phyloP scores from a whole-genome alignment of 805 yeast species.

The Saturnispora galanensis region DNA sequence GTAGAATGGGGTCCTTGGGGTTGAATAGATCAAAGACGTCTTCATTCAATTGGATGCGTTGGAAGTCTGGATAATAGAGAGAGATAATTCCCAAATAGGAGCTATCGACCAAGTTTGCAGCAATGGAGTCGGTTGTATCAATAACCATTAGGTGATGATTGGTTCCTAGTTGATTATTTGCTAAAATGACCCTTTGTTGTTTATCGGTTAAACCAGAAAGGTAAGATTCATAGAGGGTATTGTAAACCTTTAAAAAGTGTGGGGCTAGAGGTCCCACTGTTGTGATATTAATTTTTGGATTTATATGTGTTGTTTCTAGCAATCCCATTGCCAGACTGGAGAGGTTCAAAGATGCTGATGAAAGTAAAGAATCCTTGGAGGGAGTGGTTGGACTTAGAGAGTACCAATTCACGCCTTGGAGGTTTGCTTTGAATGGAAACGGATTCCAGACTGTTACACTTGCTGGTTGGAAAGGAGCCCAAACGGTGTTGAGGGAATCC shows the following conservation, averaged over 20 bases:
- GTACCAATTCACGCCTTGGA: background rate
- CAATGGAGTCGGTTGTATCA: background rate
- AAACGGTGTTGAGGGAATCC: background rate
- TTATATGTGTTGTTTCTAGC: background rate
- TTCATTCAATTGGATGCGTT: background rate
- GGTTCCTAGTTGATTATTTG: background rate
- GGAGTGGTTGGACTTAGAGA: background rate
- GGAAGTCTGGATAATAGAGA: background rate
- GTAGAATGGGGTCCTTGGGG: slow-evolving; percentile 37
- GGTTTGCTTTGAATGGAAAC: background rate
- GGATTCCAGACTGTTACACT: background rate
- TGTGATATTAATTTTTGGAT: background rate
- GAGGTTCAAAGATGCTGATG: background rate
- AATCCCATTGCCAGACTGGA: background rate
- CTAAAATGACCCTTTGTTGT: slow-evolving; percentile 16
- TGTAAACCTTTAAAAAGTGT: slow-evolving; percentile 35
- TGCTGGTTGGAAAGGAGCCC: background rate
- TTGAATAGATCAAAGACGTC: background rate
- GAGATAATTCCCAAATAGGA: slow-evolving; percentile 3
- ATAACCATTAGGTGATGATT: background rate
- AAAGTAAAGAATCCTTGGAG: background rate
- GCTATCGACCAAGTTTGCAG: background rate
- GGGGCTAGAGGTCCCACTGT: slow-evolving; percentile 33
- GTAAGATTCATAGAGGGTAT: slow-evolving; percentile 23
- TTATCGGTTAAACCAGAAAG: slow-evolving; percentile 26